Conservation (phyloP, 192 early-diverging fungal genomes). For the Gryganskiella cystojenkinii region DNA sequence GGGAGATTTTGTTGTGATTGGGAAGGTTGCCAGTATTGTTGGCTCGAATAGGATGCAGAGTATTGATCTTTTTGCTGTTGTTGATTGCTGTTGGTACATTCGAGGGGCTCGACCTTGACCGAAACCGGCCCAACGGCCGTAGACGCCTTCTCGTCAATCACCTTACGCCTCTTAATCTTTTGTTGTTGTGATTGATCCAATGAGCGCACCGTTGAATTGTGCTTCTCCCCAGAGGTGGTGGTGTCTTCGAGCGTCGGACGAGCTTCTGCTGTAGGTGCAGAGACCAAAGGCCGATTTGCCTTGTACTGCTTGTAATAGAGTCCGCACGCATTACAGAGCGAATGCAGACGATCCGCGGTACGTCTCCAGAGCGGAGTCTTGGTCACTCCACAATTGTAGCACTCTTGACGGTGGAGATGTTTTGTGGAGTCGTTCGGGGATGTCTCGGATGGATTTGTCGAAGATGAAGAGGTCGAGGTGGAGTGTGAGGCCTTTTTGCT, state of each 20-base stretch:
- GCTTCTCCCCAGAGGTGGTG: no score
- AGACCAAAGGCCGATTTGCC: slow-evolving; percentile 74
- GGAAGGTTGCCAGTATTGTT: no score
- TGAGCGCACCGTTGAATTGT: neutral
- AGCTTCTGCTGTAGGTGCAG: slow-evolving; percentile 39
- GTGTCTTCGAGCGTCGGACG: no score
- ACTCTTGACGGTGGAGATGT: slow-evolving; percentile 49
- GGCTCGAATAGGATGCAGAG: neutral
- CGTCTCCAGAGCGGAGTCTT: slow-evolving; percentile 95
- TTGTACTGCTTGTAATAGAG: slow-evolving; percentile 95
- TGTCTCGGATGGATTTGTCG: neutral
- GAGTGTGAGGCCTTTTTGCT: slow-evolving; percentile 1
- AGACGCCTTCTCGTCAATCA: no score
- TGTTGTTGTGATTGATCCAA: neutral
- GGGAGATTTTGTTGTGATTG: no score
- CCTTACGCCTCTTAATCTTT: no score
- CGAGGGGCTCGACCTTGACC: no score
- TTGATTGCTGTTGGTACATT: slow-evolving; percentile 9
- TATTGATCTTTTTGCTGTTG: no score
- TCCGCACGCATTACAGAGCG: slow-evolving; percentile 97
- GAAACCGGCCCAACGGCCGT: no score
- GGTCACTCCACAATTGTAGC: slow-evolving; percentile 80
- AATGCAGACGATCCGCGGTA: slow-evolving; percentile 74
- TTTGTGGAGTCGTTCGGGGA: no score
- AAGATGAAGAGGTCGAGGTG: neutral